Evolutionary conservation across 805 yeast species (phyloP).

Genomic region (Cyberlindnera bimundalis): DNA sequence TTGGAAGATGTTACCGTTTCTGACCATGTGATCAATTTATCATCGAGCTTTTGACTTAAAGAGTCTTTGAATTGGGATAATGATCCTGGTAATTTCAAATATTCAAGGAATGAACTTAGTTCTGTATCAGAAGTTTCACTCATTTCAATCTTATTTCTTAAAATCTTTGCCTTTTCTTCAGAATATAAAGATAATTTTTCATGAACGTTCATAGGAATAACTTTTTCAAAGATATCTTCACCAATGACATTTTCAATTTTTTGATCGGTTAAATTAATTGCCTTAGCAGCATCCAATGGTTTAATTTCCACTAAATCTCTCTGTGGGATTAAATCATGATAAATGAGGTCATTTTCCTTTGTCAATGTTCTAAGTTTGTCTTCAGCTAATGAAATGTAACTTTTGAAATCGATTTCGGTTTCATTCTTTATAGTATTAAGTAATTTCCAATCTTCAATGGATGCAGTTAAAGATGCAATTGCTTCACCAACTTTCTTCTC

Average conservation of each 20-base stretch:
- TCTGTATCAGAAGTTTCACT: constrained; percentile 79
- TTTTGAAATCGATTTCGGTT: constrained; percentile 32
- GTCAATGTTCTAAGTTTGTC: constrained; percentile 41
- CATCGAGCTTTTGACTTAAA: constrained; percentile 29
- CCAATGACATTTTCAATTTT: constrained; percentile 42
- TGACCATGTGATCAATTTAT: constrained; percentile 30
- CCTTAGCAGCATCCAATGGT: constrained; percentile 64
- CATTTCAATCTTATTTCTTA: constrained; percentile 71
- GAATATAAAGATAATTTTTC: constrained; percentile 85
- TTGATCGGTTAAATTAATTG: constrained; percentile 48
- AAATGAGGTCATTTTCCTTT: constrained; percentile 87
- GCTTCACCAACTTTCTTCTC: constrained; percentile 70
- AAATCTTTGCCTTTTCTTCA: constrained; percentile 77
- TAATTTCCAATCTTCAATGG: constrained; percentile 39
- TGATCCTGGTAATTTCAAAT: constrained; percentile 68
- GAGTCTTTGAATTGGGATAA: constrained; percentile 47
- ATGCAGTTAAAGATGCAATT: constrained; percentile 56
- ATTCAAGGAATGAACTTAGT: constrained; percentile 74
- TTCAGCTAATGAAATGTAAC: constrained; percentile 32
- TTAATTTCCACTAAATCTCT: constrained; percentile 47
- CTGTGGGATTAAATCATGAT: constrained; percentile 73
- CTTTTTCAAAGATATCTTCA: constrained; percentile 64
- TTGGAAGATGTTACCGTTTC: constrained; percentile 25
- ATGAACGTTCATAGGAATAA: constrained; percentile 83
- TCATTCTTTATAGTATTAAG: constrained; percentile 32